Evolutionary conservation across 805 yeast species (phyloP), one percentile per base, ranked within the genome.

Genomic region (Candida xiaguanensis): DNA sequence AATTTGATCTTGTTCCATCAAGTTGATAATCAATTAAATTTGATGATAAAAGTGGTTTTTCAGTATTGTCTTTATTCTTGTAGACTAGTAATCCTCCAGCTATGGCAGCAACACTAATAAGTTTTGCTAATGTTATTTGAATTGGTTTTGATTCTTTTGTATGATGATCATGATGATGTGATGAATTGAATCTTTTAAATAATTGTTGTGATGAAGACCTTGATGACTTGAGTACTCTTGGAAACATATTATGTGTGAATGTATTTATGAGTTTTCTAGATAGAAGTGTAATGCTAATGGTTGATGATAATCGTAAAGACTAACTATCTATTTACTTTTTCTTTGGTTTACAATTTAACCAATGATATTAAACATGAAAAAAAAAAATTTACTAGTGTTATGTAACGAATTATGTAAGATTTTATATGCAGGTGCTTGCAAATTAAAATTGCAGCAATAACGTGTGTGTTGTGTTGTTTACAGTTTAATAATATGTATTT

Each of bases 111-210:
- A 66, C 47, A 31, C 70, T 71, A 44, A 67, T 61, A 32, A 68
- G 65, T 44, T 65, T 67, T 36, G 70, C 53, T 35, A 66, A 51
- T 46, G 62, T 66, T 48, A 68, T 61, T 49, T 68, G 72, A 27
- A 55, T 40, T 22, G 56, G 56, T 31, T 46, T 45, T 36, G 47
- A 40, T 24, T 45, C 47, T 33, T 44, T 46, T 36, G 42, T 49
- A 31, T 44, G 47, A 39, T 50, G 40, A 23, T 35, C 32, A 25
- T 34, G 30, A 25, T 34, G 30, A 5, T 8, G 12, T 25, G 45
- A 32, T 23, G 55, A 50, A 38, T 53, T 53, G 46, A 46, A 53
- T 44, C 62, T 51, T 42, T 41, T 50, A 31, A 42, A 36, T 12
- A 42, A 27, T 32, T 44, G 46, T 24, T 16, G 30, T 25, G 34